Evolutionary conservation across 192 early-diverging fungal genomes (phyloP), one percentile per base, ranked within the genome.

Genomic region (Geranomyces variabilis): DNA sequence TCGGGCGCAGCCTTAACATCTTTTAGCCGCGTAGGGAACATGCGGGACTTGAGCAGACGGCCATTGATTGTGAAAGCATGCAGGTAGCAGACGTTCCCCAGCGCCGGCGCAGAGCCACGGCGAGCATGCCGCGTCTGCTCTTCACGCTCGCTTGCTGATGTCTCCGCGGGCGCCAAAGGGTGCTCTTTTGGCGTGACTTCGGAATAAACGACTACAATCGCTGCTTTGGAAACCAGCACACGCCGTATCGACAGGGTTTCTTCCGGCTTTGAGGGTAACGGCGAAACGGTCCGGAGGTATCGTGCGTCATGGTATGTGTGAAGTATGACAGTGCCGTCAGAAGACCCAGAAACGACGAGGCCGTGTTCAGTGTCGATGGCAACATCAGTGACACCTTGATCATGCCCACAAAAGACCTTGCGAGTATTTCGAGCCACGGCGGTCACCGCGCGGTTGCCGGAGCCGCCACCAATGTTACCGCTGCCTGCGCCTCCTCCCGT

Each of bases 241-340:
- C 57, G 26, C 15, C 69, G 75, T 46, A 79, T 49, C 19, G 57
- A 41, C 15, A 76, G 19, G 21, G 30, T 33, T 30, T 71, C 67
- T n/a, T 29, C 31, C 17, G 30, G 49, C 22, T 46, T n/a, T 28
- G 45, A 44, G 22, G 69, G 49, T 31, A 48, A 19, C 12, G 81
- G 81, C 22, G 61, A 41, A 7, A 83, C 43, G 0, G 75, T 79
- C 12, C 76, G 71, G 9, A 83, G 28, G 57, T 83, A 83, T 48
- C 71, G 57, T 3, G 70, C 31, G 9, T 75, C 76, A 31, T 78
- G 65, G 0, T 81, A 57, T 7, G 76, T 75, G 53, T 83, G 82
- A 14, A 83, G 56, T 26, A 83, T 80, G 63, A 80, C 81, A 14
- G 78, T 79, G 0, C 82, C 82, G 45, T 83, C 82, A 49, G 67